Evolutionary conservation across 768 basidiomycete species (phyloP).

Genomic region (Xerocomus brunneocitrinus): DNA sequence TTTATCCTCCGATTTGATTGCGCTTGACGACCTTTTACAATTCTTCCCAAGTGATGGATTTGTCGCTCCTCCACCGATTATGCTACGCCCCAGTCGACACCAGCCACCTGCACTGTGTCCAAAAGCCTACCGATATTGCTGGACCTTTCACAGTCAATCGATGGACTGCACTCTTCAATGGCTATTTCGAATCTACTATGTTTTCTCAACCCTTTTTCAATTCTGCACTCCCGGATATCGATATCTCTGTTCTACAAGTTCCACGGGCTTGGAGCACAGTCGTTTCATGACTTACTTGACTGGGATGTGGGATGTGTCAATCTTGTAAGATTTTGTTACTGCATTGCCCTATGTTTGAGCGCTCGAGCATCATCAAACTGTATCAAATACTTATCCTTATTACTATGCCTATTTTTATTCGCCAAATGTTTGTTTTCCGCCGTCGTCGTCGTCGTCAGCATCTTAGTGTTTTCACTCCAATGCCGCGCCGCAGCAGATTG

Average conservation of each 20-base stretch:
- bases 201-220: neutral
- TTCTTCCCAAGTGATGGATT: constrained; percentile 2
- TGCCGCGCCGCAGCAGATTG: too few relatives aligned
- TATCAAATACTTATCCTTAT: too few relatives aligned
- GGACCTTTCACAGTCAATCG: neutral
- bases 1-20: neutral
- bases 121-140: neutral
- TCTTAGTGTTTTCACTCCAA: too few relatives aligned
- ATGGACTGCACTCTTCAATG: neutral
- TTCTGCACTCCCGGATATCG: neutral
- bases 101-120: neutral
- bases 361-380: too few relatives aligned
- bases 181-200: neutral
- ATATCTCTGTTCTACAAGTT: neutral
- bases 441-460: too few relatives aligned
- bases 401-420: too few relatives aligned
- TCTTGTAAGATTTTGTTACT: neutral
- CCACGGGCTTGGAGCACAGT: neutral
- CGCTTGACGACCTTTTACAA: constrained; percentile 6
- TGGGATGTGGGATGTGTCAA: neutral
- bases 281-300: neutral
- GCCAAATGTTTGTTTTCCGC: too few relatives aligned
- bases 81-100: neutral
- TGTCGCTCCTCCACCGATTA: neutral
- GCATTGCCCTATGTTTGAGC: neutral